A percentile compares a stretch with the other conserved stretches of the same genome.
phyloP scores from a whole-genome alignment of 192 early-diverging fungal genomes.

The Umbelopsis sp. region DNA sequence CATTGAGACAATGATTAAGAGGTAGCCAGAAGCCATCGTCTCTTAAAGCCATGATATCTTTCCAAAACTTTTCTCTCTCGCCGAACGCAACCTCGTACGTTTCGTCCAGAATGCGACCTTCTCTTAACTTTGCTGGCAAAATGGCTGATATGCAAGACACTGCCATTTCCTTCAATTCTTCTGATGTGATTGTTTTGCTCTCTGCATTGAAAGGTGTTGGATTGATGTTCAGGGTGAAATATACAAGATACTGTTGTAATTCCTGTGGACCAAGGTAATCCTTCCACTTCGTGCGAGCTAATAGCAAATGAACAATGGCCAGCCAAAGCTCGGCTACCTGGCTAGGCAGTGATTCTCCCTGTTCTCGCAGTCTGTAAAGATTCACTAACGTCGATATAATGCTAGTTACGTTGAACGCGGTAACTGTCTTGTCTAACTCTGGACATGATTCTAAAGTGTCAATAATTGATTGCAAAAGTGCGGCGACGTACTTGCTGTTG shows the following conservation, averaged over 20 bases:
- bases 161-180: constrained; percentile 32
- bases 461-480: neutral
- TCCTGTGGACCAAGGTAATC: neutral
- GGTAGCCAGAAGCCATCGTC: constrained; percentile 17
- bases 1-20: constrained; percentile 20
- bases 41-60: constrained; percentile 18
- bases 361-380: neutral
- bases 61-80: neutral
- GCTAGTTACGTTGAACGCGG: neutral
- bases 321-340: constrained; percentile 6
- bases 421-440: neutral
- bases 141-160: constrained; percentile 30
- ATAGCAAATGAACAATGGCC: neutral
- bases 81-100: neutral
- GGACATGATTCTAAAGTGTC: neutral
- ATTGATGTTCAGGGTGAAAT: constrained; percentile 15
- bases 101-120: constrained; percentile 11
- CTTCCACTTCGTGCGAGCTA: constrained; percentile 2
- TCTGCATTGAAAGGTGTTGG: constrained; percentile 7
- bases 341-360: constrained; percentile 1
- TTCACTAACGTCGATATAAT: constrained; percentile 5
- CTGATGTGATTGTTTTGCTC: constrained; percentile 18
- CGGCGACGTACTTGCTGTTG: constrained; percentile 8
- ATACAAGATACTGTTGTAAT: constrained; percentile 10
- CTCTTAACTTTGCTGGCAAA: constrained; percentile 21